These are phyloP conservation scores for Saccharum hybrid DNA, from an alignment of 202 grass and related monocot species.

Conservation along the genomic window DNA sequence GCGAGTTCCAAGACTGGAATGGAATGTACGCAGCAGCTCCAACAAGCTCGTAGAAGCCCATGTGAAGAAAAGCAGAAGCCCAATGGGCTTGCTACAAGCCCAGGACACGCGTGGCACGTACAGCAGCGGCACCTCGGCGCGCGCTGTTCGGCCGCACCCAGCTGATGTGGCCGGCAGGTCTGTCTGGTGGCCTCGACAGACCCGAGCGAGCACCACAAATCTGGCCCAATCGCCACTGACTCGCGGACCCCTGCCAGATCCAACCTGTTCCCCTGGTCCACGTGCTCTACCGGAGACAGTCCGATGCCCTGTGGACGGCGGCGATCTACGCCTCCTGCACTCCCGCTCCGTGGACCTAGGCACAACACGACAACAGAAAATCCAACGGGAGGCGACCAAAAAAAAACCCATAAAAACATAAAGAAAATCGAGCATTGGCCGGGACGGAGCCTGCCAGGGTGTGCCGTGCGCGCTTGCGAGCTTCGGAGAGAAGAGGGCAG, in stretches of 20 bases:
- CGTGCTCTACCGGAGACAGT: neutral
- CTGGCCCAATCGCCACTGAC: too few species aligned
- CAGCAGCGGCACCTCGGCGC: too few species aligned
- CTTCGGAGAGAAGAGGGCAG: too few species aligned
- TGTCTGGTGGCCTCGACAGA: too few species aligned
- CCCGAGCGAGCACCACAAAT: too few species aligned
- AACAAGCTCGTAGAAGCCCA: too few species aligned
- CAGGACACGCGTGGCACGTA: neutral
- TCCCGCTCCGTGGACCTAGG: neutral
- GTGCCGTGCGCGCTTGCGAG: neutral
- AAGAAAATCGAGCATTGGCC: conserved; percentile 37
- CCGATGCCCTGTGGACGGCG: neutral
- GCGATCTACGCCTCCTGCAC: neutral
- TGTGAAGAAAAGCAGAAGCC: neutral
- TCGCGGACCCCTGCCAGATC: too few species aligned
- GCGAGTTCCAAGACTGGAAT: too few species aligned
- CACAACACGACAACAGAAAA: neutral
- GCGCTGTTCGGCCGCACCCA: too few species aligned
- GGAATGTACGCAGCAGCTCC: too few species aligned
- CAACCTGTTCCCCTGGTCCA: too few species aligned
- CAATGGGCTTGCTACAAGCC: neutral
- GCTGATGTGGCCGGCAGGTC: too few species aligned
- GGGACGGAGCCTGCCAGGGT: neutral
- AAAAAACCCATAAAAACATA: neutral
- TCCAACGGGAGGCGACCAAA: neutral